Evolutionary conservation across 345 rosid species (phyloP), one percentile per base, ranked within the genome.

Genomic region (Raphanus raphanistrum): DNA sequence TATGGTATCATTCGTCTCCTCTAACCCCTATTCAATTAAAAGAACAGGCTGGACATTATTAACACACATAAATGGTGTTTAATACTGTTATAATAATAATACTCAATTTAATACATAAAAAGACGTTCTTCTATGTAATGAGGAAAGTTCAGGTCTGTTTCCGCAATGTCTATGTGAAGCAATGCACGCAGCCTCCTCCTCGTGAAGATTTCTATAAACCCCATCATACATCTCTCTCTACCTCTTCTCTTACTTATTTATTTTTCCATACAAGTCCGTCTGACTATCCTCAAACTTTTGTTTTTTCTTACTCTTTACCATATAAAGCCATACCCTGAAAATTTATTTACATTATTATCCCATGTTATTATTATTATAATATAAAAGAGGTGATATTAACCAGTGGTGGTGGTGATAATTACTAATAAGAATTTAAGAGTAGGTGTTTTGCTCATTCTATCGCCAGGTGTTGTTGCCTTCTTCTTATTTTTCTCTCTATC

Each of bases 1-100:
- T 73, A 79, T 16, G 78, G 59, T 63, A 57, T 74, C 21, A 62
- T 79, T 68, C 74, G 63, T 79, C 78, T 73, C 82, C 65, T 74
- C 78, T 68, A 79, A 79, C 78, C 71, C 12, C 78, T 54, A 9
- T 69, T 57, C 57, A 48, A 13, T 48, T 41, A 73, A 67, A 28
- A 62, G 28, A 62, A 62, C 78, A 73, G 75, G 70, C 69, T 73
- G 75, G 62, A 62, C 50, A 68, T 62, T 48, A 45, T 45, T 45
- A 48, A 48, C 36, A 25, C 67, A 72, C 31, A 64, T 41, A 41
- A 71, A 48, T 45, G 4, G 17, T 25, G 60, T 31, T 66, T 17
- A 62, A 62, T 4, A 52, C 55, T 48, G 0, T 52, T 52, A 68
- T 3, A 60, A n/a, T 3, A 60, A n/a, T 17, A 54, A 16, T 16